Base-by-base conservation (phyloP, 2,329 filamentous ascomycete species). In the Phyllosticta citrichinensis region DNA sequence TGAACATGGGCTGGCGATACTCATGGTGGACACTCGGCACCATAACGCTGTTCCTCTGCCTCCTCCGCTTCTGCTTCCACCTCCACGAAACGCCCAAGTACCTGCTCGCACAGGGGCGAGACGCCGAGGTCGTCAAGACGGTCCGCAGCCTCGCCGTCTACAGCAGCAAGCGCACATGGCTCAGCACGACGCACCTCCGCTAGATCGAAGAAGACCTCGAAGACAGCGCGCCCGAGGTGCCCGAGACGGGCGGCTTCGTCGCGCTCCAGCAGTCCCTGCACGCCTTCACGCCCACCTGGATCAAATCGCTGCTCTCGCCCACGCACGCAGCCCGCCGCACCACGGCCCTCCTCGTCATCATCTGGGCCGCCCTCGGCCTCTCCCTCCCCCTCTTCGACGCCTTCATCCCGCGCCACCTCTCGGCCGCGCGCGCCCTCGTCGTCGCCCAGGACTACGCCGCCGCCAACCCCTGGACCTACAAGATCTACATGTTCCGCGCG, bases 1-100 rank as follows among this genome's bases (percentile, higher is more conserved):
- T 66, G 50, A 78, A 78, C 61, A 73, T 75, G 71, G 76, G 76
- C 19, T 78, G 76, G 76, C 68, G 76, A 52, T 78, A 78, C 64
- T 63, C 76, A 5, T 64, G 77, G 50, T 76, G 73, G 63, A 76
- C 72, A 0, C 67, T 78, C 3, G 75, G 76, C 2, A 68, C 68
- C 1, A 69, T 73, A 52, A 78, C 75, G 0, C 63, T 77, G 2
- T 60, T 71, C 24, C 69, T 79, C 22, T 84, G 82, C 54, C 68
- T 84, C 56, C 66, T 81, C 1, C 80, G 83, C 25, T 77, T 80
- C 1, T 68, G 84, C 52, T 80, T 86, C 66, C 72, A 74, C 4
- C 79, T 86, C 54, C 77, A 77, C 63, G 83, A 86, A 65, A 84
- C 82, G 2, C 83, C 83, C 2, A 86, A 86, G 66, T 86, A 81